Conservation (phyloP, 2,329 filamentous ascomycete genomes). For the Scedosporium boydii region DNA sequence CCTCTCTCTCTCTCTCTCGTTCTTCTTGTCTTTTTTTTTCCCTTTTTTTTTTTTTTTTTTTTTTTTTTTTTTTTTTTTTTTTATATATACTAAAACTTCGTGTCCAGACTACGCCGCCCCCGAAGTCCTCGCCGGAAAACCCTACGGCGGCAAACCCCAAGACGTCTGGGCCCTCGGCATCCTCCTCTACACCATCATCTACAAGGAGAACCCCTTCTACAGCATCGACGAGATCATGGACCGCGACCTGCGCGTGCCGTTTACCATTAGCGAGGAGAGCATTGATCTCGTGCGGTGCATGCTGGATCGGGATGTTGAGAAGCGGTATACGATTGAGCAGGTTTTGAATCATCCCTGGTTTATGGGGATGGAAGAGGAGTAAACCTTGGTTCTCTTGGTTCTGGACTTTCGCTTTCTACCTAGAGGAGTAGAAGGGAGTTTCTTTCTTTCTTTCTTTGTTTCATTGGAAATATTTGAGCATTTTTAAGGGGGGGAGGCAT, state of each 20-base stretch:
- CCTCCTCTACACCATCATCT: conserved; percentile 94
- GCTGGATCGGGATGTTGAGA: conserved; percentile 81
- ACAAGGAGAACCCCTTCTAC: conserved; percentile 99
- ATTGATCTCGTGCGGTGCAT: conserved; percentile 86
- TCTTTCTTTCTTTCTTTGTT: background rate
- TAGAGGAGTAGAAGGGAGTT: background rate
- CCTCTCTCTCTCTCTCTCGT: background rate
- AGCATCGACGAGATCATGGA: conserved; percentile 99
- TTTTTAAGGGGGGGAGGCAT: background rate
- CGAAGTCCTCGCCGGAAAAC: conserved; percentile 87
- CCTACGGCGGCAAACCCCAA: conserved; percentile 92
- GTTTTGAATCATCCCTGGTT: conserved; percentile 88
- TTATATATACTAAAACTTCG: conserved; percentile 4
- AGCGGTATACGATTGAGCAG: conserved; percentile 75
- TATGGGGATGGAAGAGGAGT: conserved; percentile 12
- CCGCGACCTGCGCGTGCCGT: conserved; percentile 84
- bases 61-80: background rate
- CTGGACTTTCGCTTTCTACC: background rate
- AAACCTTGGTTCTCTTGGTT: background rate
- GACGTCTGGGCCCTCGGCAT: conserved; percentile 98
- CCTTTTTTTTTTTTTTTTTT: background rate
- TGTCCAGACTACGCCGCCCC: conserved; percentile 85
- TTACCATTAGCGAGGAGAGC: conserved; percentile 79
- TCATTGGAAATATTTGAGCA: background rate
- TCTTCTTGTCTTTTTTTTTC: background rate